Base-by-base conservation (phyloP, 805 yeast genomes). In the Wilhelminamyces savonicus region DNA sequence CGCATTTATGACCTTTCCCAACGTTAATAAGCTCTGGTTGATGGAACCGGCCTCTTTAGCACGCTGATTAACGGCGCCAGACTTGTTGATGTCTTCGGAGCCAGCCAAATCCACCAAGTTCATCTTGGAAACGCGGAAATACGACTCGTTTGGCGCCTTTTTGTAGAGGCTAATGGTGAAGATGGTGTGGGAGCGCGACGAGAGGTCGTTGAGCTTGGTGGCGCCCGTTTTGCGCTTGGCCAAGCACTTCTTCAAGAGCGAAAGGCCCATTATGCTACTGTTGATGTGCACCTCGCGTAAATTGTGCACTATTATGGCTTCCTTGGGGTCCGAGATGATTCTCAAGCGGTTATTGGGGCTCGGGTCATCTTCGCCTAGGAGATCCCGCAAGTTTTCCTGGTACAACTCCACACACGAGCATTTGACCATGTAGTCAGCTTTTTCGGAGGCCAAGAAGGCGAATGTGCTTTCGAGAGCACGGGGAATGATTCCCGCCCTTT, bases 81-180 rank as follows among this genome's bases (percentile, higher is more conserved):
- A 83, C 44, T 86, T 66, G 39, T 66, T 73, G 31, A 90, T 80
- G 50, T 88, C 88, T 52, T 90, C 98, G 4, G 95, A 83, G 1
- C 98, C 97, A 0, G 97, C 98, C 40, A 90, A 66, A 59, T 90
- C 97, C 5, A 90, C 97, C 14, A 87, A 60, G 48, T 87, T 85
- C 50, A 85, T 69, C 46, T 84, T 85, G 5, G 86, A 78, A 3
- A 71, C 67, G 2, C 62, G 47, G 40, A 32, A 52, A 24, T 30
- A 41, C 3, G 34, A 37, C n/a, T 28, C 33, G 12, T 25, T 39
- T 38, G n/a, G 8, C 24, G 27, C 11, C 68, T 43, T 66, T 13
- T 41, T 73, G 46, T 70, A 72, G 19, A 82, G 53, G 26, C 68
- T 69, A 17, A 82, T 66, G 2, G 87, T 75, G 52, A 82, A 82